Percentiles rank a stretch among this genome's conserved stretches.
phyloP scores from a whole-genome alignment of 768 basidiomycete genomes.

The Suillus subalutaceus region DNA sequence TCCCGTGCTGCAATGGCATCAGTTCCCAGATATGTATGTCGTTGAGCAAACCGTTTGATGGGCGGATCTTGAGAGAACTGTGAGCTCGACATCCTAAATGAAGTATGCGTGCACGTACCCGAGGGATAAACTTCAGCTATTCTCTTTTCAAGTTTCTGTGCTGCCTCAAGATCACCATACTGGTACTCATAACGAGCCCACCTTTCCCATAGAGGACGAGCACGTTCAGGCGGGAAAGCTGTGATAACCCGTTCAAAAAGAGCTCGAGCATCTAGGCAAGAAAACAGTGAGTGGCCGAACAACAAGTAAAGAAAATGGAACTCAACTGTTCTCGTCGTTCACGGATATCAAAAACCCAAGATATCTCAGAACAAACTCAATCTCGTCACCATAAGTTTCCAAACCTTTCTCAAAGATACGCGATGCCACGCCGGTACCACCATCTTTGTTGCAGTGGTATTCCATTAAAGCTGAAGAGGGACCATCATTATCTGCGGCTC shows the following conservation, averaged over 20 bases:
- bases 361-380: constrained; percentile 86
- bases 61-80: constrained; percentile 65
- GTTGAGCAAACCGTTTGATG: constrained; percentile 88
- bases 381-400: constrained; percentile 79
- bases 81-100: not conserved
- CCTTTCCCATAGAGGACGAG: constrained; percentile 89
- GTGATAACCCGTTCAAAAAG: constrained; percentile 89
- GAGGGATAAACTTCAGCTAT: constrained; percentile 87
- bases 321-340: constrained; percentile 93
- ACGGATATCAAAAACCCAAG: constrained; percentile 91
- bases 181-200: constrained; percentile 97
- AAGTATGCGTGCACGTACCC: constrained; percentile 49
- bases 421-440: constrained; percentile 71
- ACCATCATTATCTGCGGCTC: constrained; percentile 12
- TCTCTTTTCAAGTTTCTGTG: constrained; percentile 87
- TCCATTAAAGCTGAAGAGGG: constrained; percentile 82
- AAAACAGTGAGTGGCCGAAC: constrained; percentile 13
- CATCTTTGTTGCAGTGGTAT: constrained; percentile 85
- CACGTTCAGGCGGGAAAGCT: constrained; percentile 76
- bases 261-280: constrained; percentile 82
- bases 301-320: constrained; percentile 2
- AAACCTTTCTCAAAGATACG: constrained; percentile 94
- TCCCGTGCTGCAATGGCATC: constrained; percentile 91
- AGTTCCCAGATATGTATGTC: constrained; percentile 70
- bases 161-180: constrained; percentile 88